Conservation (phyloP, 2,329 filamentous ascomycete genomes). For the Penicillium decumbens region DNA sequence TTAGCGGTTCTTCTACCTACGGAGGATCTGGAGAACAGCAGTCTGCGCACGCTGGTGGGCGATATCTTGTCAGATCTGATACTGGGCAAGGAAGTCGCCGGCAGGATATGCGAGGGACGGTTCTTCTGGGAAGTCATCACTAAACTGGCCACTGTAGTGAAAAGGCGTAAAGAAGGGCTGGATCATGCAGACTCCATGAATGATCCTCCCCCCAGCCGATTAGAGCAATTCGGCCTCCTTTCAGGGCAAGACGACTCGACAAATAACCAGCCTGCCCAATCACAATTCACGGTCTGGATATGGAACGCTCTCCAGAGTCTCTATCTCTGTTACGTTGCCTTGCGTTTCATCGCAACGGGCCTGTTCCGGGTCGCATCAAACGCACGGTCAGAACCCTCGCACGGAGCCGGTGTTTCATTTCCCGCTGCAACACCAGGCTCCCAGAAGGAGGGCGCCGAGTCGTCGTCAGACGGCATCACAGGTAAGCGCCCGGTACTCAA, state of each 20-base stretch:
- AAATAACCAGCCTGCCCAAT: slow-evolving; percentile 31
- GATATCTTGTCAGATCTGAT: slow-evolving; percentile 90
- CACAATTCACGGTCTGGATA: slow-evolving; percentile 38
- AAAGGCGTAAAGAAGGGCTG: background rate
- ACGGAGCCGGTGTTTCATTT: slow-evolving; percentile 26
- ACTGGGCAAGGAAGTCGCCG: slow-evolving; percentile 73
- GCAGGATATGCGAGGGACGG: slow-evolving; percentile 80
- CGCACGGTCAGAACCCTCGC: slow-evolving; percentile 42
- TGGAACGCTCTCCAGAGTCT: slow-evolving; percentile 52
- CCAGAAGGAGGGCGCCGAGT: slow-evolving; percentile 30
- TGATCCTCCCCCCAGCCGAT: slow-evolving; percentile 37
- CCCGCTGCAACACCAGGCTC: slow-evolving; percentile 22
- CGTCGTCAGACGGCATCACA: slow-evolving; percentile 20
- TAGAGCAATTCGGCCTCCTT: slow-evolving; percentile 57
- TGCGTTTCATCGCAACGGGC: slow-evolving; percentile 63
- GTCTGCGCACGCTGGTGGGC: slow-evolving; percentile 73
- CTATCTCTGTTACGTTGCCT: slow-evolving; percentile 53
- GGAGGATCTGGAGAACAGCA: slow-evolving; percentile 85
- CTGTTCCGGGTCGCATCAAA: slow-evolving; percentile 64
- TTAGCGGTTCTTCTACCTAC: slow-evolving; percentile 82
- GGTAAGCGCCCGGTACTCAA: slow-evolving; percentile 61
- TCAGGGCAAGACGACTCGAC: slow-evolving; percentile 26
- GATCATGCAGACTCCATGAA: slow-evolving; percentile 7
- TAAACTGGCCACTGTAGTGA: slow-evolving; percentile 53
- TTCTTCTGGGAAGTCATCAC: slow-evolving; percentile 79